Base-by-base conservation (phyloP, 306 rosid species). In the Ormosia semicastrata region DNA sequence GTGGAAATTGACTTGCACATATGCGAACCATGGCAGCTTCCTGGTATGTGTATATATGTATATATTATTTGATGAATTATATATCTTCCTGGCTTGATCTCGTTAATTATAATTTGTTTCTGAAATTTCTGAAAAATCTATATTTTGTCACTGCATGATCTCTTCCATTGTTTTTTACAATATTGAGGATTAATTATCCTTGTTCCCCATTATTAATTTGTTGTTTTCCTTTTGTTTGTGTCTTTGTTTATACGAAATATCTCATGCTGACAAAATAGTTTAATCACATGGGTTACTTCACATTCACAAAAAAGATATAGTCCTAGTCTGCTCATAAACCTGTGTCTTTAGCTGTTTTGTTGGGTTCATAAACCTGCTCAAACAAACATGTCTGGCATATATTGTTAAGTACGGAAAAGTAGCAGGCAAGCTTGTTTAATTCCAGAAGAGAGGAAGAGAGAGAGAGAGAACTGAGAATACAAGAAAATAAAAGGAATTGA, bases 11-110 rank as follows among this genome's bases (percentile, higher is more conserved):
- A 95, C 52, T 82, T 95, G 86, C 99, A 95, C 85, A 89, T 82
- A n/a, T 93, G 98, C 47, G 99, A 95, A 85, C 99, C 99, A 78
- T 95, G 99, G 99, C 98, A 95, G 75, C 99, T 95, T 88, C 99
- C 99, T 1, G 98, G 99, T 95, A 90, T 30, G 4, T 30, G 4
- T 47, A 73, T 41, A 3, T 50, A 2, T 34, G 4, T 17, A 11
- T 8, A 0, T 17, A 15, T 9, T 56, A 5, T 53, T 11, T 52
- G 2, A 49, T 52, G 2, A 49, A 73, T 43, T 46, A 15, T 47
- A 1, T 47, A 3, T 52, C 24, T 52, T 53, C 18, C 7, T n/a
- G 30, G 59, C 59, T n/a, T 53, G 59, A 53, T 75, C 74, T 60
- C 46, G 53, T 53, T 63, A 4, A 3, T 57, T 67, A 24, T 67